Percentiles rank a stretch among this genome's conserved stretches.
Conservation (phyloP, 345 rosid genomes). For the Gynandropsis gynandra region DNA sequence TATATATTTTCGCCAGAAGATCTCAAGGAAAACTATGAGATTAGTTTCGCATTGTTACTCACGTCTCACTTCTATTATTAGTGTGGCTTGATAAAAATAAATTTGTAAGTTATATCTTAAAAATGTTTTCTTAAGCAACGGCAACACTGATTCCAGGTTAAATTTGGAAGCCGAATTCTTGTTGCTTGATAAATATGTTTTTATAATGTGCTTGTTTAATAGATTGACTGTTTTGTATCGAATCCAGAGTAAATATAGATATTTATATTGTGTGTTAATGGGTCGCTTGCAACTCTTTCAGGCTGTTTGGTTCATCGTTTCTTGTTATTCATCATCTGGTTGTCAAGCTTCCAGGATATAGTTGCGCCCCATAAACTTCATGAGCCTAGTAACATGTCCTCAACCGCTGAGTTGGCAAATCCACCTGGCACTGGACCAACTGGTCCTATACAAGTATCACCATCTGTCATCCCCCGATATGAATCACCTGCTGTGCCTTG, state of each 20-base stretch:
- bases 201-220: background rate
- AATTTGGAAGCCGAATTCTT: background rate
- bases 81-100: background rate
- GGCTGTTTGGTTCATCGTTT: constrained; percentile 49
- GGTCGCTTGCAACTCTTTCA: constrained; percentile 32
- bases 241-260: background rate
- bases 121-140: constrained; percentile 13
- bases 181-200: background rate
- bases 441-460: constrained; percentile 90
- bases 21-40: constrained; percentile 1
- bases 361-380: constrained; percentile 31
- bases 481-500: constrained; percentile 49
- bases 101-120: background rate
- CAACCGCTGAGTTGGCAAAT: constrained; percentile 50
- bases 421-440: constrained; percentile 63
- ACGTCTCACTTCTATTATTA: background rate
- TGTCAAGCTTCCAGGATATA: constrained; percentile 63
- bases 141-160: background rate
- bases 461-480: constrained; percentile 62
- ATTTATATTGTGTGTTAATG: constrained; percentile 19
- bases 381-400: constrained; percentile 40
- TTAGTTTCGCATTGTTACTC: constrained; percentile 5
- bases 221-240: background rate
- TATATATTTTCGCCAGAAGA: background rate
- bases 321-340: constrained; percentile 55